Base-by-base conservation (phyloP, 768 basidiomycete genomes). In the Lentinula guzmanii region DNA sequence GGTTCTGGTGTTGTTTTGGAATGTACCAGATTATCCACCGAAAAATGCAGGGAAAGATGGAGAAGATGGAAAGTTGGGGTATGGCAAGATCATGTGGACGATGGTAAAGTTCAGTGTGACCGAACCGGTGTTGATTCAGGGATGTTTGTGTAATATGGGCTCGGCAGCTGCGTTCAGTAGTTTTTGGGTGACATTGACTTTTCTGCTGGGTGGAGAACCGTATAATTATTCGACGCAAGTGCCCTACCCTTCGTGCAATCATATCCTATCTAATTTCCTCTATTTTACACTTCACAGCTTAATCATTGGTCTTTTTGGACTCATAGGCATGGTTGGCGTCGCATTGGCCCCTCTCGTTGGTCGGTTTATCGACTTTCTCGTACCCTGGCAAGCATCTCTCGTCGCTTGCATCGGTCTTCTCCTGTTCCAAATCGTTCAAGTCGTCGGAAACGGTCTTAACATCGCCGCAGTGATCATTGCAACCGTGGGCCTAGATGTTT, bases 301-400 rank as follows among this genome's bases (percentile, higher is more conserved):
- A 28, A 70, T 74, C 11, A 84, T 84, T 59, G 85, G 85, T n/a
- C 75, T 85, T 7, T 84, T 86, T 65, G 84, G 82, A 11, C 73
- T 86, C 16, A 73, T 85, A n/a, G 84, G 85, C 48, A 73, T 73
- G 76, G 68, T 82, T 8, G 86, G 79, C 18, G 80, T 84, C 9
- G 65, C 78, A 3, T 68, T 78, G 46, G 82, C 82, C 0, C 86
- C 86, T 0, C 66, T 85, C 34, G 74, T 79, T 53, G 87, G 86
- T 0, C 75, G 77, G 34, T 64, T 81, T 5, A 76, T 87, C 33
- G 86, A 88, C 69, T 68, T 70, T 1, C 71, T 87, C 18, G 76
- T 84, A 0, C 82, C 84, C 0, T 89, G 86, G 85, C 75, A 87
- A 59, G 87, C 87, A 6, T 83, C 88, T 7, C 75, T 93, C 33